phyloP scores from a whole-genome alignment of 73 alveolate genomes.

The Paramecium octaurelia region DNA sequence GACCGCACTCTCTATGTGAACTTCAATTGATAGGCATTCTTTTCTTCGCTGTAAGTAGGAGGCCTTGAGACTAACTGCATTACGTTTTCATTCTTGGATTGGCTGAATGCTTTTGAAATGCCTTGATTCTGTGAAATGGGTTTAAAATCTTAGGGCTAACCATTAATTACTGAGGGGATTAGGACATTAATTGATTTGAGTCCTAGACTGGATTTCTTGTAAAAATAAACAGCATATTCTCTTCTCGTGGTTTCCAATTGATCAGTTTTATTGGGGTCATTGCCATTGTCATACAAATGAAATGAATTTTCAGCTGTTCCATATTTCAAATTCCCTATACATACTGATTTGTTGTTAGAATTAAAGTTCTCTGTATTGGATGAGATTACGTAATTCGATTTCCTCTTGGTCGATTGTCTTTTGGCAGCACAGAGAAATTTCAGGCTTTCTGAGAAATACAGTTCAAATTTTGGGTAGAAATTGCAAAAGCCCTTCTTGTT shows the following conservation, averaged over 20 bases:
- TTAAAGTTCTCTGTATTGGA: not conserved
- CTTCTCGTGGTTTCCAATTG: not conserved
- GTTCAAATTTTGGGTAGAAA: not conserved
- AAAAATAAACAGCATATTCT: not conserved
- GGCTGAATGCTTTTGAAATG: not conserved
- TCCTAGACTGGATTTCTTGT: not conserved
- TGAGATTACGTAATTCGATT: not conserved
- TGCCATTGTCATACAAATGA: not conserved
- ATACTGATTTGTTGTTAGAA: not conserved
- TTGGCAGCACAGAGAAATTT: not conserved
- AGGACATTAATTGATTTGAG: not conserved
- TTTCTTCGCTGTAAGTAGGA: not conserved
- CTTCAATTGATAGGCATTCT: not conserved
- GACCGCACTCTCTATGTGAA: not conserved
- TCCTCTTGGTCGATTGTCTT: not conserved
- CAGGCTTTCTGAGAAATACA: not conserved
- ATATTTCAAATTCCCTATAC: not conserved
- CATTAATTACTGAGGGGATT: not conserved
- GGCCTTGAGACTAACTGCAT: not conserved
- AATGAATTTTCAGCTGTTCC: not conserved
- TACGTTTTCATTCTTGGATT: not conserved
- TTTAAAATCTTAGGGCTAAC: not conserved
- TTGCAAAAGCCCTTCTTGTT: not conserved
- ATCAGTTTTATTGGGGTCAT: not conserved
- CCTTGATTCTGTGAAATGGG: not conserved